These are phyloP conservation scores for Penicillium paradoxum DNA, from an alignment of 495 filamentous ascomycete species.

Conservation along the genomic window DNA sequence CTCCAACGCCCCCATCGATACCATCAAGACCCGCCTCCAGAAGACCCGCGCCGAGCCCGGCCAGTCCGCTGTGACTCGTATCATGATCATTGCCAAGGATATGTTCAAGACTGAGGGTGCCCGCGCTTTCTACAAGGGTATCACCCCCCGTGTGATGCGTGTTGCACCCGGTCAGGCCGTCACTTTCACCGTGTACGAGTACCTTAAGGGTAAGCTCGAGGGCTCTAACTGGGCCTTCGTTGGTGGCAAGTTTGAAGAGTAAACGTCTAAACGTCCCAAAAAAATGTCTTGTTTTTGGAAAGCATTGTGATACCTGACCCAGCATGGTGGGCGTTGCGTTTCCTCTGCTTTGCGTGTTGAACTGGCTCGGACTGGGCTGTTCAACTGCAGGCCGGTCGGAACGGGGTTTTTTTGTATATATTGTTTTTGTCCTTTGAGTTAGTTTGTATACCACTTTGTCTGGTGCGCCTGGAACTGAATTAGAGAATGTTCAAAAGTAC, in stretches of 20 bases:
- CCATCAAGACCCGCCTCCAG: constrained; percentile 96
- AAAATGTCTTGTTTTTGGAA: constrained; percentile 12
- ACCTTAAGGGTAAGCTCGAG: constrained; percentile 77
- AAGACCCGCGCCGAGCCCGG: constrained; percentile 79
- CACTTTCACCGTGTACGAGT: constrained; percentile 97
- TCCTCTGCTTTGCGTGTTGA: constrained; percentile 12
- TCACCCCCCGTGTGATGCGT: constrained; percentile 95
- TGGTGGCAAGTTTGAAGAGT: constrained; percentile 71
- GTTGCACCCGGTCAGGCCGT: constrained; percentile 97
- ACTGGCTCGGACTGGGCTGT: constrained; percentile 6
- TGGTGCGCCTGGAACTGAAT: constrained; percentile 6
- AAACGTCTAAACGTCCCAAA: no score
- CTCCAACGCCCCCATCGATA: constrained; percentile 96
- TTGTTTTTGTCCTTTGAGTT: constrained; percentile 18
- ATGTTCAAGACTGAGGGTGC: constrained; percentile 98
- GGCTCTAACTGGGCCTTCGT: constrained; percentile 59
- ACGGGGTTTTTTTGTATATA: constrained; percentile 19
- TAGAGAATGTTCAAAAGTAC: not conserved
- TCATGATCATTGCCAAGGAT: constrained; percentile 71
- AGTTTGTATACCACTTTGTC: constrained; percentile 21
- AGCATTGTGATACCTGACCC: constrained; percentile 28
- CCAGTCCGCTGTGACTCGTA: constrained; percentile 70
- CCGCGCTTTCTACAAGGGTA: constrained; percentile 97
- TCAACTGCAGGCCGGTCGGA: constrained; percentile 14
- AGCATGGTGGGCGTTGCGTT: constrained; percentile 29